These are phyloP conservation scores for Diaporthe eres DNA, from an alignment of 2,329 filamentous ascomycete species.

Conservation along the genomic window DNA sequence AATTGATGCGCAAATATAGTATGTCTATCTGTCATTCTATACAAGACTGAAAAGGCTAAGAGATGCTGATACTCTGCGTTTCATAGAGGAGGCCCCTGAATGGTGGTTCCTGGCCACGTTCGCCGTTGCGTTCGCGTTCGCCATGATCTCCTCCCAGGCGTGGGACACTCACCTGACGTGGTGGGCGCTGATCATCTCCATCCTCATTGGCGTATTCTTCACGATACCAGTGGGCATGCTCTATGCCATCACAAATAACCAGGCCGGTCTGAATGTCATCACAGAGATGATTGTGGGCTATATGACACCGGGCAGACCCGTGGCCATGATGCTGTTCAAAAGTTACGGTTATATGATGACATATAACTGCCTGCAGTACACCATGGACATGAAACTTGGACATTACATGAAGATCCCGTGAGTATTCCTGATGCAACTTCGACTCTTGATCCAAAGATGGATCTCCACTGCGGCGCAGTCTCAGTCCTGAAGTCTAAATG, in stretches of 20 bases:
- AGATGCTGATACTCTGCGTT: neutral
- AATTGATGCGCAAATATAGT: conserved; percentile 38
- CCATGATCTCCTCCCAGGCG: conserved; percentile 30
- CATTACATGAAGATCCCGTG: conserved; percentile 59
- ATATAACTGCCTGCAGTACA: conserved; percentile 57
- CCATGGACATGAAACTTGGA: conserved; percentile 57
- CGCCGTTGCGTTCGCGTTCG: conserved; percentile 30
- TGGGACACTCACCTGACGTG: conserved; percentile 39
- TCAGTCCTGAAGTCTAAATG: neutral
- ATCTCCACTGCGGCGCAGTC: too few relatives aligned
- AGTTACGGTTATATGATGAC: conserved; percentile 64
- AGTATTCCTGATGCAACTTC: neutral
- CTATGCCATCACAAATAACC: conserved; percentile 49
- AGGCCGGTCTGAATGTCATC: conserved; percentile 63
- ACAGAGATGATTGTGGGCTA: conserved; percentile 66
- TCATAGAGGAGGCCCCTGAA: conserved; percentile 29
- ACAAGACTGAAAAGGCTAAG: accelerated
- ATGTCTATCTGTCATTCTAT: neutral
- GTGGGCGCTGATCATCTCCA: conserved; percentile 44
- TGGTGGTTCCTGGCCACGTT: conserved; percentile 40
- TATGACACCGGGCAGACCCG: conserved; percentile 64
- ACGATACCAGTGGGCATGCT: conserved; percentile 52
- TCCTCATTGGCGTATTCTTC: conserved; percentile 48
- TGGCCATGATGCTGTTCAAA: conserved; percentile 69
- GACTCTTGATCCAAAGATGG: too few relatives aligned